Evolutionary conservation across 352 stramenopile genomes (phyloP).

Genomic region (Peronospora belbahrii): DNA sequence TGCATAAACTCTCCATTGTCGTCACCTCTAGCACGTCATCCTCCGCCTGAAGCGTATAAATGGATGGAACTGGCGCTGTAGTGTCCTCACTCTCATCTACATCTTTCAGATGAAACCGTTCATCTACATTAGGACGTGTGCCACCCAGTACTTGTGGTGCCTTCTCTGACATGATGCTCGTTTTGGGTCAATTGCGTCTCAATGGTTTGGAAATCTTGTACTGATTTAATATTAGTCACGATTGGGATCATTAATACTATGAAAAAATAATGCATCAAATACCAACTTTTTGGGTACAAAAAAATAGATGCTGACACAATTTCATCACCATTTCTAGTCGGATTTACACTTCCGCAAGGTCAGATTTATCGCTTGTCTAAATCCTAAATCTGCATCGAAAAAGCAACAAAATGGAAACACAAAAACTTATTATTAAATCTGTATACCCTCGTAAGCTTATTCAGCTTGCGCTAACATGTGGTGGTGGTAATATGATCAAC

Average conservation of each 20-base stretch:
- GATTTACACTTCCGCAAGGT: no score
- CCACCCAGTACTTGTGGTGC: slow-evolving; percentile 46
- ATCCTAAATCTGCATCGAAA: no score
- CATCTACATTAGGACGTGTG: slow-evolving; percentile 46
- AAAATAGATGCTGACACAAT: no score
- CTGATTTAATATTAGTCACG: not conserved
- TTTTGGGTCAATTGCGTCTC: slow-evolving; percentile 9
- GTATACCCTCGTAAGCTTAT: slow-evolving; percentile 18
- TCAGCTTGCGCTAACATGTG: not conserved
- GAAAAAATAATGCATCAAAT: no score
- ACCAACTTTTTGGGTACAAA: not conserved
- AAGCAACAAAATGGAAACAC: slow-evolving; percentile 19
- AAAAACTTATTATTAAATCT: slow-evolving; percentile 36
- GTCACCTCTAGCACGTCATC: slow-evolving; percentile 56
- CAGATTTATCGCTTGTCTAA: no score
- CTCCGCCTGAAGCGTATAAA: slow-evolving; percentile 37
- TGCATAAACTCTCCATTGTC: slow-evolving; percentile 80
- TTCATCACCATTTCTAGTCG: not conserved
- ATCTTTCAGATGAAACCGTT: slow-evolving; percentile 40
- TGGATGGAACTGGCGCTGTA: slow-evolving; percentile 19
- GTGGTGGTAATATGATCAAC: slow-evolving; percentile 26
- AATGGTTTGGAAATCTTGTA: no score
- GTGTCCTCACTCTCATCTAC: slow-evolving; percentile 17
- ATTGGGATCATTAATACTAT: no score
- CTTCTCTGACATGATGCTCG: slow-evolving; percentile 46